These are phyloP conservation scores for Rubroshorea leprosula DNA, from an alignment of 345 rosid genomes.

Conservation along the genomic window DNA sequence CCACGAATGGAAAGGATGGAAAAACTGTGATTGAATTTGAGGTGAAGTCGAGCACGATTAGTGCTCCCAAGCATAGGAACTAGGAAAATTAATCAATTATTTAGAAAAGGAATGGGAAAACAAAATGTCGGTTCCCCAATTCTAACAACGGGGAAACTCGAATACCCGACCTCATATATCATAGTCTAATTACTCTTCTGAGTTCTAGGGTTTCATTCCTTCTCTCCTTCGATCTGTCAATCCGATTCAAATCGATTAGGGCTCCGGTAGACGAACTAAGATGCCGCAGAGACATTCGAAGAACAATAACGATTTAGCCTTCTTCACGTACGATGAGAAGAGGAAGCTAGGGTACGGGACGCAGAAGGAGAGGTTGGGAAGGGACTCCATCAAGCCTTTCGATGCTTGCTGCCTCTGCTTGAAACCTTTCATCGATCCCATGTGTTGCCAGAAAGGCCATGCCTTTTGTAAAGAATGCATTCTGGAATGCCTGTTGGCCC, in stretches of 20 bases:
- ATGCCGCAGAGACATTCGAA: constrained; percentile 99
- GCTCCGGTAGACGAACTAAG: constrained; percentile 10
- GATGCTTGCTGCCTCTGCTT: constrained; percentile 94
- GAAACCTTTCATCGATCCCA: constrained; percentile 78
- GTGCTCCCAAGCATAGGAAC: no score
- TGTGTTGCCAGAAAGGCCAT: constrained; percentile 93
- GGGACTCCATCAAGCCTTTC: constrained; percentile 90
- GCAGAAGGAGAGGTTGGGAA: constrained; percentile 91
- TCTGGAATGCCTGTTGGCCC: constrained; percentile 76
- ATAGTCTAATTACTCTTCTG: not conserved
- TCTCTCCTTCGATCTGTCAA: not conserved
- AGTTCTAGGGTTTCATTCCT: constrained; percentile 25
- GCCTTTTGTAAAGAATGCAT: constrained; percentile 89
- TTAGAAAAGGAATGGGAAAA: not conserved
- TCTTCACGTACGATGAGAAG: constrained; percentile 98
- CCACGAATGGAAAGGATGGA: no score
- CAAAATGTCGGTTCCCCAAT: not conserved
- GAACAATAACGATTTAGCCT: constrained; percentile 94
- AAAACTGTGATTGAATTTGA: no score
- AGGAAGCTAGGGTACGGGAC: constrained; percentile 89
- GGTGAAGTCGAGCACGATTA: no score
- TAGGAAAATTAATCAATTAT: no score
- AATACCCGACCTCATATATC: not conserved
- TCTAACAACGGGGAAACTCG: not conserved
- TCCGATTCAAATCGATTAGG: constrained; percentile 3